phyloP scores from a whole-genome alignment of 495 filamentous ascomycete genomes.

The Parathielavia appendiculata region DNA sequence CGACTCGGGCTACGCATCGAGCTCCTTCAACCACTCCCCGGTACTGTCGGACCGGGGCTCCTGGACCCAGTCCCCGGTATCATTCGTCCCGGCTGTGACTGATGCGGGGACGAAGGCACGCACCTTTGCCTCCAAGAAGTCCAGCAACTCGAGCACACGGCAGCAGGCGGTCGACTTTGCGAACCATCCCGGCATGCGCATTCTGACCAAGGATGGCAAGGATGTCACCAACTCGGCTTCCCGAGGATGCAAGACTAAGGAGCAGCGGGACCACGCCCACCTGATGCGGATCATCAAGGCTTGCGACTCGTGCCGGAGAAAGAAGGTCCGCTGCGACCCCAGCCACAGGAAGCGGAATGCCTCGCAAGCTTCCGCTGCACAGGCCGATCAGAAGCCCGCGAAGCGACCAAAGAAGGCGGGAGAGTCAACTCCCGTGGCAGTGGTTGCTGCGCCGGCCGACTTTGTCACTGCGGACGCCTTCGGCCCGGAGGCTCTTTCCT shows the following conservation, averaged over 20 bases:
- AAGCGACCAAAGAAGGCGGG: constrained; percentile 40
- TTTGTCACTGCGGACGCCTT: constrained; percentile 15
- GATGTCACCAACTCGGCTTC: constrained; percentile 54
- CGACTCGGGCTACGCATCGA: constrained; percentile 42
- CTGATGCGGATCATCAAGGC: constrained; percentile 57
- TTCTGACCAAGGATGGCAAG: constrained; percentile 52
- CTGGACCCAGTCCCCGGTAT: constrained; percentile 34
- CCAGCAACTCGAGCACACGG: constrained; percentile 24
- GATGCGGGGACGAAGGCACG: constrained; percentile 17
- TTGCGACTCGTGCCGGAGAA: constrained; percentile 50
- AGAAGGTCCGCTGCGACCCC: constrained; percentile 52
- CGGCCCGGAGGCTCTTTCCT: constrained; percentile 20
- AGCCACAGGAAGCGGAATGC: constrained; percentile 44
- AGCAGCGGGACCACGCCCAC: constrained; percentile 55
- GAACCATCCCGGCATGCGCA: constrained; percentile 52
- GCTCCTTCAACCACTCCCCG: constrained; percentile 45
- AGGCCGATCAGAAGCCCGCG: constrained; percentile 30
- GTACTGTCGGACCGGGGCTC: constrained; percentile 35
- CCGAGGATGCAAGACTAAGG: constrained; percentile 55
- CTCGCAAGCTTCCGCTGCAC: constrained; percentile 30
- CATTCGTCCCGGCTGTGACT: constrained; percentile 22
- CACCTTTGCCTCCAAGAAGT: constrained; percentile 25
- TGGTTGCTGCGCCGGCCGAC: constrained; percentile 12
- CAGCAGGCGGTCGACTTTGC: constrained; percentile 38
- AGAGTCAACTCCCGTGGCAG: constrained; percentile 21